These are phyloP conservation scores for Coemansia sp. DNA, from an alignment of 192 early-diverging fungal genomes.

Conservation along the genomic window DNA sequence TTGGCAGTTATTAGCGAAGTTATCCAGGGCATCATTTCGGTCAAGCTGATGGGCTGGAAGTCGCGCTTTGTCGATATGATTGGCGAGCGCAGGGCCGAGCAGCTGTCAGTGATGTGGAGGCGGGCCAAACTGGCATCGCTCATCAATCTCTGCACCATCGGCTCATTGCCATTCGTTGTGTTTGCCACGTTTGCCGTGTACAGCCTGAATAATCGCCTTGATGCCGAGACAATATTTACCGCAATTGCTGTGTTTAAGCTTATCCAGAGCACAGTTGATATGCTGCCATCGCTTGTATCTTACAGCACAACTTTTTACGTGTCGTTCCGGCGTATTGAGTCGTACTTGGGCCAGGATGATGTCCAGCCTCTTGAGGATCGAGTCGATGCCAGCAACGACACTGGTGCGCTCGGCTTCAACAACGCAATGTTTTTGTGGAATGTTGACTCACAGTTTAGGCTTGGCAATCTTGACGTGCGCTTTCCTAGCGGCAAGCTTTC, in stretches of 20 bases:
- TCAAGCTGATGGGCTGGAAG: constrained; percentile 89
- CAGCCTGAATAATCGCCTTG: constrained; percentile 57
- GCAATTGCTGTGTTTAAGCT: constrained; percentile 70
- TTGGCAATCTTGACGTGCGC: constrained; percentile 60
- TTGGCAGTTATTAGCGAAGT: constrained; percentile 76
- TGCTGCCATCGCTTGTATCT: constrained; percentile 58
- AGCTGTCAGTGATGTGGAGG: constrained; percentile 58
- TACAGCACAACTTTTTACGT: constrained; percentile 59
- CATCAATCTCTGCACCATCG: constrained; percentile 61
- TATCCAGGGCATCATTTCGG: constrained; percentile 80
- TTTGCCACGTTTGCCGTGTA: constrained; percentile 62
- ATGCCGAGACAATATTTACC: constrained; percentile 67
- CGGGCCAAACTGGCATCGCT: constrained; percentile 47
- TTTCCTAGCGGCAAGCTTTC: constrained; percentile 70
- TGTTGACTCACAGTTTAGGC: constrained; percentile 29
- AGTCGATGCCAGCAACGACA: neutral
- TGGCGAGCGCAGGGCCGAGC: constrained; percentile 57
- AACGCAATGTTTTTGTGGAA: constrained; percentile 35
- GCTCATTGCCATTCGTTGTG: constrained; percentile 58
- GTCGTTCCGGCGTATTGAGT: constrained; percentile 65
- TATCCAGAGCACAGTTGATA: constrained; percentile 62
- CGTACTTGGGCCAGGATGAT: constrained; percentile 72
- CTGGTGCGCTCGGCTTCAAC: constrained; percentile 50
- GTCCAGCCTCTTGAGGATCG: constrained; percentile 51
- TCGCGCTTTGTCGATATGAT: constrained; percentile 68